Evolutionary conservation across 225 moss, liverwort and hornwort genomes (phyloP).

Genomic region (Rhytidiadelphus loreus): DNA sequence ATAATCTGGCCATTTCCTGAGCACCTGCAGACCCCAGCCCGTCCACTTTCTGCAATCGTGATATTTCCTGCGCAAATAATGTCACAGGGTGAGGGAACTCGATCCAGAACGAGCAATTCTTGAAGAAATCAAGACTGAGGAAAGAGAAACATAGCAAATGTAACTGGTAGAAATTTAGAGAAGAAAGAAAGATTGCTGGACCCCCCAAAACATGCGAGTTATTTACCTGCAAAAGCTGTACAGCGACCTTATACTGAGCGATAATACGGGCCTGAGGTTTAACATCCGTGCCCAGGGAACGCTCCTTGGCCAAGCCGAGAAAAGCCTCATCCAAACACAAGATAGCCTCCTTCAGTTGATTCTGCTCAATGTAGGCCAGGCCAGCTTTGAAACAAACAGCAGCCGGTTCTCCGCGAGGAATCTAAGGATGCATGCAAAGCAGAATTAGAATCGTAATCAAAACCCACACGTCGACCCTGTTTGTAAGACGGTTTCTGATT

Average conservation of each 20-base stretch:
- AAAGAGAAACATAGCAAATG: background rate
- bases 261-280: constrained; percentile 94
- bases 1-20: constrained; percentile 98
- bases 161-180: background rate
- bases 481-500: background rate
- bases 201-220: background rate
- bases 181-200: background rate
- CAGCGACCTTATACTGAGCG: constrained; percentile 93
- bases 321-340: constrained; percentile 94
- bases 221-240: constrained; percentile 74
- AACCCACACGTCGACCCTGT: background rate
- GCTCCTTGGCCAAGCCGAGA: constrained; percentile 88
- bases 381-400: constrained; percentile 90
- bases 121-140: background rate
- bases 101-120: background rate
- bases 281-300: constrained; percentile 71
- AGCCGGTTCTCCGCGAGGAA: constrained; percentile 91
- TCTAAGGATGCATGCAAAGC: constrained; percentile 17
- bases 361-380: constrained; percentile 83
- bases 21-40: constrained; percentile 90
- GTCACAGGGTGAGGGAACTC: background rate
- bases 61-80: constrained; percentile 68
- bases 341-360: constrained; percentile 87
- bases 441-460: background rate
- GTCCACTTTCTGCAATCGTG: constrained; percentile 84